phyloP scores from a whole-genome alignment of 345 rosid species.

The Xanthoceras sorbifolium region DNA sequence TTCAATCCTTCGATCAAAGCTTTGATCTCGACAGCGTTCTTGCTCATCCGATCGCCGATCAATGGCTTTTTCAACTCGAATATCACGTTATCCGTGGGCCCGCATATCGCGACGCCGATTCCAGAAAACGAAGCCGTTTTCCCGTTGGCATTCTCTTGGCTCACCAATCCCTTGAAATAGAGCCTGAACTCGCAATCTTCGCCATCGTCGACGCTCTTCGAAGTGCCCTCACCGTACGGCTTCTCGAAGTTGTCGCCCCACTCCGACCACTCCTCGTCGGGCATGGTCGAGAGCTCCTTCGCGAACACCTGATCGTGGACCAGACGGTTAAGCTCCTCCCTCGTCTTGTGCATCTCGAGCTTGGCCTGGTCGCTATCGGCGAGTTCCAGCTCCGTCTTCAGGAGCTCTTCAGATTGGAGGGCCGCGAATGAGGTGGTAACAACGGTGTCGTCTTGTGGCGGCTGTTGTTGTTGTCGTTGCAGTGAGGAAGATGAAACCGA shows the following conservation, averaged over 20 bases:
- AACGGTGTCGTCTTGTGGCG: neutral
- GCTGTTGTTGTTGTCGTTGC: neutral
- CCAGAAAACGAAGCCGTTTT: slow-evolving; percentile 38
- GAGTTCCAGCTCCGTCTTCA: slow-evolving; percentile 31
- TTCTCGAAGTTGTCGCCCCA: slow-evolving; percentile 49
- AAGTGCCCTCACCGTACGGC: slow-evolving; percentile 41
- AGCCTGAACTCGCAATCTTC: slow-evolving; percentile 25
- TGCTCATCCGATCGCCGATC: slow-evolving; percentile 31
- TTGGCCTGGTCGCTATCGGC: slow-evolving; percentile 29
- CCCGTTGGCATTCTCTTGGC: slow-evolving; percentile 46
- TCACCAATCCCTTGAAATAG: slow-evolving; percentile 41
- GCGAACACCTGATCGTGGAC: slow-evolving; percentile 67
- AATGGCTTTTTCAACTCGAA: slow-evolving; percentile 43
- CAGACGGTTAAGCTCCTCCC: slow-evolving; percentile 54
- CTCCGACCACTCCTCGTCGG: slow-evolving; percentile 56
- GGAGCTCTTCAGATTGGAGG: slow-evolving; percentile 35
- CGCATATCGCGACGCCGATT: slow-evolving; percentile 60
- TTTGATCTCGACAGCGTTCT: slow-evolving; percentile 41
- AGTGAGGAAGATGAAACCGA: neutral
- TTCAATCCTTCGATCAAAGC: slow-evolving; percentile 66
- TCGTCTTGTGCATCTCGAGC: slow-evolving; percentile 30
- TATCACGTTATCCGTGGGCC: slow-evolving; percentile 41
- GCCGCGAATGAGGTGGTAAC: slow-evolving; percentile 20
- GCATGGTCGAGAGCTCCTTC: slow-evolving; percentile 44
- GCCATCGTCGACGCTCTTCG: neutral